A percentile compares a stretch with the other conserved stretches of the same genome.
These are phyloP conservation scores for Cladosporium cucumerinum DNA, from an alignment of 2,329 filamentous ascomycete species.

Conservation along the genomic window DNA sequence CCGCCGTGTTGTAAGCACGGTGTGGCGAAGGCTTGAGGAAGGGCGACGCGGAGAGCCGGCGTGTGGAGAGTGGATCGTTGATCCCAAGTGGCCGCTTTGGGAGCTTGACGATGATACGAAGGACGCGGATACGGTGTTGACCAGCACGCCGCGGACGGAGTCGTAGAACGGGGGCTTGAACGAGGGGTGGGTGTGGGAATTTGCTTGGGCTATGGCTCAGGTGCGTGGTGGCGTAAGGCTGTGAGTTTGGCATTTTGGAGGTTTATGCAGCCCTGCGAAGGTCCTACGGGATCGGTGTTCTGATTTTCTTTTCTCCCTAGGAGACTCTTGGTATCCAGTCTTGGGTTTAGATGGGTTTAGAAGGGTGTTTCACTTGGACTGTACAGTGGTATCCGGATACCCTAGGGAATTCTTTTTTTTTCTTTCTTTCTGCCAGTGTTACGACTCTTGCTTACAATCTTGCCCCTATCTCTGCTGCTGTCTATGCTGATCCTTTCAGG, in stretches of 20 bases:
- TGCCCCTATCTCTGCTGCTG: not conserved
- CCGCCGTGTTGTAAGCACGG: conserved; percentile 28
- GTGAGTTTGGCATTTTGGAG: not conserved
- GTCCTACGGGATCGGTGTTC: not conserved
- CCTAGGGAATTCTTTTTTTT: not conserved
- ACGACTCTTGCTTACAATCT: not conserved
- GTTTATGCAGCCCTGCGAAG: not conserved
- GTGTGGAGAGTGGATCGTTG: conserved; percentile 32
- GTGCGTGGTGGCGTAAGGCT: not conserved
- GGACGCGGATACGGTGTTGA: conserved; percentile 6
- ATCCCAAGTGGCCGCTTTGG: conserved; percentile 32
- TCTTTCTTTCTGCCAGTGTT: not conserved
- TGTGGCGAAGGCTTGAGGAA: conserved; percentile 33
- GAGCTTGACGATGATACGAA: conserved; percentile 16
- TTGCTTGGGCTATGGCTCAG: conserved; percentile 1
- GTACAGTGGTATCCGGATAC: not conserved
- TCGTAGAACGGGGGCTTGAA: conserved; percentile 11
- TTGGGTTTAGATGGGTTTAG: not conserved
- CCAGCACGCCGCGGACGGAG: conserved; percentile 6
- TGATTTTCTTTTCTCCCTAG: not conserved
- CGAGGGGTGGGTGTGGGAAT: conserved; percentile 11
- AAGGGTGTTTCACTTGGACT: not conserved
- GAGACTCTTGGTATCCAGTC: not conserved
- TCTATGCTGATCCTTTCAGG: not conserved
- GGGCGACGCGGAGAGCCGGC: conserved; percentile 25